These are phyloP conservation scores for Pulicaria dysenterica DNA, from an alignment of 129 eudicot genomes.

Conservation along the genomic window DNA sequence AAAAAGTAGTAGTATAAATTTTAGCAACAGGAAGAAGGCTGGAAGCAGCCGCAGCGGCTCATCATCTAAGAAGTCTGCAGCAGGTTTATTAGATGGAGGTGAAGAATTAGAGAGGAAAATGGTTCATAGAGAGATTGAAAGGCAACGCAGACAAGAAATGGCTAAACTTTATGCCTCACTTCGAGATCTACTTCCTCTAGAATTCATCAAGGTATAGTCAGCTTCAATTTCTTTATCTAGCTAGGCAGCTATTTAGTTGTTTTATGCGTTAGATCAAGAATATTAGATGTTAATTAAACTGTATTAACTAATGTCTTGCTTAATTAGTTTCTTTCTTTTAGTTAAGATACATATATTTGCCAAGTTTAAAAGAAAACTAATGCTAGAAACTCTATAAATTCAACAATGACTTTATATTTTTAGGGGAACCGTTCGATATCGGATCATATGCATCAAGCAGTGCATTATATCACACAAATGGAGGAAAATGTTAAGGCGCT, in stretches of 20 bases:
- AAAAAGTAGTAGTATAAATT: background rate
- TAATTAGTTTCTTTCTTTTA: no score
- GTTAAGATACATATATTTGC: no score
- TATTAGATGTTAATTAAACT: no score
- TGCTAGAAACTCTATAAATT: no score
- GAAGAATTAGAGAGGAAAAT: background rate
- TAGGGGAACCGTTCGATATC: slow-evolving; percentile 58
- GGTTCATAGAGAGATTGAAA: slow-evolving; percentile 43
- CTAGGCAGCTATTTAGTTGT: background rate
- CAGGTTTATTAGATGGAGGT: no score
- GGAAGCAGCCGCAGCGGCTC: background rate
- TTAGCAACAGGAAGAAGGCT: slow-evolving; percentile 16
- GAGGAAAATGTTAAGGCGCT: slow-evolving; percentile 34
- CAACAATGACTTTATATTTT: background rate
- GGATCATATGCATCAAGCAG: slow-evolving; percentile 49
- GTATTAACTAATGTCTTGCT: no score
- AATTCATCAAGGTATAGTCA: slow-evolving; percentile 35
- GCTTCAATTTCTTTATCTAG: background rate
- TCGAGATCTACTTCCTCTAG: slow-evolving; percentile 41
- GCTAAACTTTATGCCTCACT: slow-evolving; percentile 46
- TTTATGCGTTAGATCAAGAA: background rate
- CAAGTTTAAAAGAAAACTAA: no score
- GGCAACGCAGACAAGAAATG: slow-evolving; percentile 50
- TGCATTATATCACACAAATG: slow-evolving; percentile 37
- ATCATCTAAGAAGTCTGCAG: background rate